Evolutionary conservation across 2,329 filamentous ascomycete genomes (phyloP).

Genomic region (Calonectria crousiana): DNA sequence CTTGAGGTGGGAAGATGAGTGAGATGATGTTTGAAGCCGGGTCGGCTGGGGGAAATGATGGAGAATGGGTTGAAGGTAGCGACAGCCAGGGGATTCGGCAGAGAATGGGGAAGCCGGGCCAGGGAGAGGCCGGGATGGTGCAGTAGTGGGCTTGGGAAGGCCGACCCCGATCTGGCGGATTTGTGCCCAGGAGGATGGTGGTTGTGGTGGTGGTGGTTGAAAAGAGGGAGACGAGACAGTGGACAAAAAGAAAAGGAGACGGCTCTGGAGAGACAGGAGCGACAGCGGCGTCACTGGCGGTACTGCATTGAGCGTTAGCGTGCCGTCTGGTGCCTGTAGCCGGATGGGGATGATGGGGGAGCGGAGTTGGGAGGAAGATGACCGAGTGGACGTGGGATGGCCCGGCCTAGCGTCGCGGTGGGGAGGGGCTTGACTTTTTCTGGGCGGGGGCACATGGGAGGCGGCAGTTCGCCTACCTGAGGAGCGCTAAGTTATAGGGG

Average conservation of each 20-base stretch:
- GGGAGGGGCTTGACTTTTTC: background rate
- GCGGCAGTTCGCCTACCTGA: background rate
- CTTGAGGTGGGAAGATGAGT: conserved; percentile 30
- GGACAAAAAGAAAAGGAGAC: conserved; percentile 20
- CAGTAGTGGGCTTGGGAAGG: conserved; percentile 5
- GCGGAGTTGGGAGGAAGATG: conserved; percentile 23
- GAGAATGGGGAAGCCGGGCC: background rate
- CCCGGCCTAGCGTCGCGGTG: background rate
- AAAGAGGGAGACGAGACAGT: background rate
- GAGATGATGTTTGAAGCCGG: conserved; percentile 34
- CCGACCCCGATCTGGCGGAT: conserved; percentile 3
- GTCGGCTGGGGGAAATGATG: conserved; percentile 24
- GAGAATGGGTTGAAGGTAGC: conserved; percentile 18
- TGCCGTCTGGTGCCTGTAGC: conserved; percentile 2
- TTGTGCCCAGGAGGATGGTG: background rate
- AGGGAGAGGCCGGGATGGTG: conserved; percentile 1
- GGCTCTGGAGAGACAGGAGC: too few relatives aligned
- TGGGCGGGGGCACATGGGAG: background rate
- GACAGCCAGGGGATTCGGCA: conserved; percentile 2
- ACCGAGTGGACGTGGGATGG: conserved; percentile 23
- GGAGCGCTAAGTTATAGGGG: background rate
- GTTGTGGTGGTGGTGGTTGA: background rate
- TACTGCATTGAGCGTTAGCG: conserved; percentile 4
- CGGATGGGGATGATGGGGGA: conserved; percentile 25
- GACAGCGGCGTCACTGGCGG: background rate